Evolutionary conservation across 1,284 basidiomycete genomes (phyloP), one percentile per base, ranked within the genome.

Genomic region (Pseudozyma sp.): DNA sequence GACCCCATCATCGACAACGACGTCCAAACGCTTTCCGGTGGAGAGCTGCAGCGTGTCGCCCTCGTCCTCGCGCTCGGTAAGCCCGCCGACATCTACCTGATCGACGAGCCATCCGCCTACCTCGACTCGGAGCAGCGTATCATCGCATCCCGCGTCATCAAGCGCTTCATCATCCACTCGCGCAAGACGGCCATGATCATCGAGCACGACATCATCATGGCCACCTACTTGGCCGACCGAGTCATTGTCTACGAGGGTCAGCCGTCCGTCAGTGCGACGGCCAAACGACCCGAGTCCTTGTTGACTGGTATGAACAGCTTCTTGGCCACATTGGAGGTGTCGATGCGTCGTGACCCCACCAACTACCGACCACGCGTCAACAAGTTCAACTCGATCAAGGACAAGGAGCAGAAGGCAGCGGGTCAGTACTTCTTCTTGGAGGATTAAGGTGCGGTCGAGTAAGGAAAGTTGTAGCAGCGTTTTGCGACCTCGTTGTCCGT

Each of bases 111-210:
- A 4, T 81, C 79, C 48, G 82, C 82, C 31, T 84, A 84, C 67
- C 73, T 84, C 37, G 82, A 84, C 54, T 84, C 82, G 42, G 82
- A 84, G 62, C 82, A 84, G 72, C 82, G 82, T 82, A 83, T 84
- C 64, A 78, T 83, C 30, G 82, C 82, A 0, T 79, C 79, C 53
- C 73, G 73, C 35, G 80, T 84, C 17, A 84, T 84, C 75, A 84
- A 84, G 78, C 74, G 82, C n/a, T 84, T 84, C 72, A 84, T 84
- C 60, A 75, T 84, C 53, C 82, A 84, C 73, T 80, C 81, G 48
- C 81, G 80, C 66, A 84, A 84, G 81, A 83, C 82, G 30, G 81
- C 81, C 34, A 79, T 84, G 79, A 80, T 84, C 67, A 82, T 84
- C 57, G 82, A 84, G 70, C 82, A 84, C 81, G 82, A 83, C 48